Percentiles rank a stretch among this genome's conserved stretches.
Evolutionary conservation across 345 rosid species (phyloP).

Genomic region (Hypericum androsaemum): DNA sequence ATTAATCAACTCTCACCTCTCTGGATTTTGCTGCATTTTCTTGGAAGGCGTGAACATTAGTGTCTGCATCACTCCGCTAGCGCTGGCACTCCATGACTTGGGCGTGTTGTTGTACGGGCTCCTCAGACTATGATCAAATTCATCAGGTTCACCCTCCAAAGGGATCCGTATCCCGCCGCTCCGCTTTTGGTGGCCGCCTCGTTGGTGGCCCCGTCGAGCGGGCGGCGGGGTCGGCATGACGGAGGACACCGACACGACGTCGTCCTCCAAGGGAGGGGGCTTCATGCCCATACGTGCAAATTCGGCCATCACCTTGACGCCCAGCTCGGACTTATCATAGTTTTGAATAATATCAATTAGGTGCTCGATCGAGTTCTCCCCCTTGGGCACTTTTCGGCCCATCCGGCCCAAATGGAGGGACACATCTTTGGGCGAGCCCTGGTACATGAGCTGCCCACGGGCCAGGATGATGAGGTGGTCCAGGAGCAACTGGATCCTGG

Average conservation of each 20-base stretch:
- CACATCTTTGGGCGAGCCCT: constrained; percentile 49
- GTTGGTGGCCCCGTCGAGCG: constrained; percentile 2
- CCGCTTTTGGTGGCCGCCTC: not conserved
- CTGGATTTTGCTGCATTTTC: constrained; percentile 20
- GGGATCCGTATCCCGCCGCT: constrained; percentile 17
- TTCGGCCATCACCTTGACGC: constrained; percentile 44
- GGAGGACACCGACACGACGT: constrained; percentile 23
- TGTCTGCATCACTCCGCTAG: constrained; percentile 32
- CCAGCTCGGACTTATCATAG: constrained; percentile 44
- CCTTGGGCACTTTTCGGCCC: constrained; percentile 49
- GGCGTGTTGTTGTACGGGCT: constrained; percentile 35
- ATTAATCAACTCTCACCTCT: constrained; percentile 25
- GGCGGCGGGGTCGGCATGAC: constrained; percentile 24
- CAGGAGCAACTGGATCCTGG: constrained; percentile 43
- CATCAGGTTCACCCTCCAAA: constrained; percentile 14
- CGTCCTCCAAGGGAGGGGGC: constrained; percentile 33
- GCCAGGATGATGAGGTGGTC: constrained; percentile 58
- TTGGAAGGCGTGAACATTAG: constrained; percentile 37
- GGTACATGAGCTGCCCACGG: constrained; percentile 61
- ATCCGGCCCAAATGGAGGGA: constrained; percentile 38
- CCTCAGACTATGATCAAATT: constrained; percentile 41
- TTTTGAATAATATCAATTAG: constrained; percentile 52
- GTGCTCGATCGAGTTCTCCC: constrained; percentile 48
- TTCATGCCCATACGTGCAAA: constrained; percentile 42
- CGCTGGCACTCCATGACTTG: constrained; percentile 40